Evolutionary conservation across 192 early-diverging fungal genomes (phyloP).

Genomic region (Allomyces javanicus): DNA sequence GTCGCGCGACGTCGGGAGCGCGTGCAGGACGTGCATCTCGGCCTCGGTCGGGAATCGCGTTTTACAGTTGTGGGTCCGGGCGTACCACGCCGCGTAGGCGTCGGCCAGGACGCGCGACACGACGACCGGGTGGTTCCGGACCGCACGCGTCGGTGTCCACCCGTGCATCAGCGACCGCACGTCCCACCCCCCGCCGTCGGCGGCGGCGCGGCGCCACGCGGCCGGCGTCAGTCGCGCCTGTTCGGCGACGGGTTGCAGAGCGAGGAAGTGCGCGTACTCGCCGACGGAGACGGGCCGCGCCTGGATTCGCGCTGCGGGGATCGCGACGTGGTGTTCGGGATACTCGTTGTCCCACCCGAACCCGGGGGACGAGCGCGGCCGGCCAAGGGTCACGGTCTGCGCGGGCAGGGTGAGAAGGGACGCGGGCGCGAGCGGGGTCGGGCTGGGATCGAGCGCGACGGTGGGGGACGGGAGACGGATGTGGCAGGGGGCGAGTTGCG

Average conservation of each 20-base stretch:
- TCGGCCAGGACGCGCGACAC: constrained; percentile 46
- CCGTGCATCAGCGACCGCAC: constrained; percentile 49
- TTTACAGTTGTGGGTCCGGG: constrained; percentile 4
- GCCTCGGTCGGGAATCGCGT: constrained; percentile 52
- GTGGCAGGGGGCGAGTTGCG: constrained; percentile 36
- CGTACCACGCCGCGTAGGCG: constrained; percentile 38
- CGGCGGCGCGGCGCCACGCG: background rate
- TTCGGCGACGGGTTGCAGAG: constrained; percentile 19
- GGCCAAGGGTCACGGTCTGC: constrained; percentile 31
- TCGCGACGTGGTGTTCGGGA: constrained; percentile 19
- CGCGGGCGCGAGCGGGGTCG: background rate
- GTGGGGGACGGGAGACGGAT: constrained; percentile 14
- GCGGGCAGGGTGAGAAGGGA: constrained; percentile 2
- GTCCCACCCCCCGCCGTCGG: constrained; percentile 7
- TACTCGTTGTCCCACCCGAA: constrained; percentile 90
- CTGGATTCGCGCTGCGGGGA: constrained; percentile 40
- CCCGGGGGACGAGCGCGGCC: constrained; percentile 7
- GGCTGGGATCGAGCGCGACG: background rate
- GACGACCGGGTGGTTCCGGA: constrained; percentile 47
- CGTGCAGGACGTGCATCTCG: constrained; percentile 31
- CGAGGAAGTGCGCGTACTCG: constrained; percentile 41
- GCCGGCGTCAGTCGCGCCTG: constrained; percentile 25
- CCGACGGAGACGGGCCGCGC: constrained; percentile 58
- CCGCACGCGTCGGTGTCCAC: constrained; percentile 24
- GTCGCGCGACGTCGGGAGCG: constrained; percentile 35